Conservation (phyloP, 116 monocot species). For the Trichopus zeylanicus region DNA sequence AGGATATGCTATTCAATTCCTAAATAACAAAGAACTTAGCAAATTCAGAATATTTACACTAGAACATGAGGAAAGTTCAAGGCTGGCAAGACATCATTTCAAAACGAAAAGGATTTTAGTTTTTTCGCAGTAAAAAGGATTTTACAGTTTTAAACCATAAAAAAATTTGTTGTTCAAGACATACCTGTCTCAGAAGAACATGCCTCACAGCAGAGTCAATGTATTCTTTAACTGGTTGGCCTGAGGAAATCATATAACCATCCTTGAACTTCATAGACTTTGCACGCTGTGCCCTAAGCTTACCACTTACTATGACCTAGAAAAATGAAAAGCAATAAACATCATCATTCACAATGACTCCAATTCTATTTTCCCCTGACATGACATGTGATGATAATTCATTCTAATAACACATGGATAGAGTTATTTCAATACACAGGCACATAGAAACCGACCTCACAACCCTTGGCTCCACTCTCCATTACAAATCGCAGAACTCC, state of each 20-base stretch:
- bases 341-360: not conserved
- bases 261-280: conserved; percentile 52
- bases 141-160: too few relatives aligned
- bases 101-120: too few relatives aligned
- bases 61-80: too few relatives aligned
- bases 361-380: not conserved
- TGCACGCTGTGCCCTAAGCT: conserved; percentile 51
- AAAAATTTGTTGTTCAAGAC: too few relatives aligned
- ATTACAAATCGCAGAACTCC: conserved; percentile 38
- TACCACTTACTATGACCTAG: conserved; percentile 55
- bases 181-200: conserved; percentile 44
- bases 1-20: too few relatives aligned
- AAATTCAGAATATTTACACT: too few relatives aligned
- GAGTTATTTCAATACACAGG: too few relatives aligned
- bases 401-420: not conserved
- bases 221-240: conserved; percentile 49
- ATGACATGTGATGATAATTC: too few relatives aligned
- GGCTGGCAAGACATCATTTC: too few relatives aligned
- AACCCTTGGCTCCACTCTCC: conserved; percentile 42
- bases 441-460: conserved; percentile 17
- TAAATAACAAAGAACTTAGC: too few relatives aligned
- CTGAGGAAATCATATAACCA: conserved; percentile 53
- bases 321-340: not conserved
- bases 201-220: conserved; percentile 55
- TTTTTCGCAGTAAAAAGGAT: too few relatives aligned